Conservation (phyloP, 2,329 filamentous ascomycete species). For the Colletotrichum tropicicola region DNA sequence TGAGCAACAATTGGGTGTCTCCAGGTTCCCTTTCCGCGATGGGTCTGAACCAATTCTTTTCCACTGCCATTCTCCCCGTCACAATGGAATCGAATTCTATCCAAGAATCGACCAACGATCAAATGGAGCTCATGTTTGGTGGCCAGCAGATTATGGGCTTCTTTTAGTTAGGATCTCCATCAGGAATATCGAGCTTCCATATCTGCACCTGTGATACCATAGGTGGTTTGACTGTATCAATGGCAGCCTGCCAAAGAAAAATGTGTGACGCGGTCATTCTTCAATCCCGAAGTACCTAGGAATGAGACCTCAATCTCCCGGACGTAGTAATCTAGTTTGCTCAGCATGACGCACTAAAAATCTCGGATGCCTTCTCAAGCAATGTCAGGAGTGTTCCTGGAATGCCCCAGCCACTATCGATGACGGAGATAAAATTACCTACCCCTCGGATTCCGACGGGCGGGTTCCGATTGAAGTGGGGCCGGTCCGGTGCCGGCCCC, state of each 20-base stretch:
- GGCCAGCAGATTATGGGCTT: background rate
- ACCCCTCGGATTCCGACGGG: background rate
- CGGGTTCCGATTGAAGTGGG: background rate
- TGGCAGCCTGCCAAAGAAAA: too few species aligned
- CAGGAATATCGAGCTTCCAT: background rate
- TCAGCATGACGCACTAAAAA: too few species aligned
- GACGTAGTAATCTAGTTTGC: too few species aligned
- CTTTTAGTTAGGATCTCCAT: background rate
- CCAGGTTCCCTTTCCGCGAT: background rate
- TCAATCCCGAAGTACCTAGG: too few species aligned
- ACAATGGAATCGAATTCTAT: background rate
- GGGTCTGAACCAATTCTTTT: background rate
- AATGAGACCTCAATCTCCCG: too few species aligned
- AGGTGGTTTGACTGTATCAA: too few species aligned
- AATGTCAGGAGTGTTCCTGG: too few species aligned
- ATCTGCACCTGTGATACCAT: too few species aligned
- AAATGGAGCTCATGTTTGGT: background rate
- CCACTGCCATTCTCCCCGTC: background rate
- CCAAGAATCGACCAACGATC: background rate
- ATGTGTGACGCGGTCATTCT: too few species aligned
- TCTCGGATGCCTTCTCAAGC: too few species aligned
- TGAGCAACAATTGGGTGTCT: background rate
- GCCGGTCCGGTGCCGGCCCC: background rate
- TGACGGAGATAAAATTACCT: background rate
- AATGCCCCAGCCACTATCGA: background rate